phyloP scores from a whole-genome alignment of 2,329 filamentous ascomycete species.

The Clonostachys rosea region DNA sequence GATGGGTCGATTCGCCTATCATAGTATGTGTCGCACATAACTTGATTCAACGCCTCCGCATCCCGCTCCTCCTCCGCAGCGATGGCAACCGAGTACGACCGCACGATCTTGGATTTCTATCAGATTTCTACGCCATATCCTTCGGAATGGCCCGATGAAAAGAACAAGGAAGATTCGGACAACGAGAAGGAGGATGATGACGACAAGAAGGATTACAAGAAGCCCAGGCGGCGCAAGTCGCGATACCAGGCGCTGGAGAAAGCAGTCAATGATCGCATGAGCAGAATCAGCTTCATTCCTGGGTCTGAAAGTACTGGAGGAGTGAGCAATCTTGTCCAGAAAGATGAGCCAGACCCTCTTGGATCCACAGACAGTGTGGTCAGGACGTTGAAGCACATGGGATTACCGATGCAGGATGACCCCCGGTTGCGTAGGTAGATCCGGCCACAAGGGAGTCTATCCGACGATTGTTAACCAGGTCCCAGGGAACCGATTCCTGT shows the following conservation, averaged over 20 bases:
- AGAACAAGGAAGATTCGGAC: constrained; percentile 64
- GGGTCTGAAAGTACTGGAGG: constrained; percentile 66
- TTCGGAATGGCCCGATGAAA: constrained; percentile 79
- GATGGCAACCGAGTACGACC: constrained; percentile 66
- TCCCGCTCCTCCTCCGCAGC: background rate
- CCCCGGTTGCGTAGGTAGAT: constrained; percentile 61
- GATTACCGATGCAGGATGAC: constrained; percentile 82
- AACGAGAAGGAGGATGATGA: constrained; percentile 41
- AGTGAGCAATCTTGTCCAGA: constrained; percentile 74
- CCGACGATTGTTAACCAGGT: background rate
- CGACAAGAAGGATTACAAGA: constrained; percentile 24
- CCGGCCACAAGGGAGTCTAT: background rate
- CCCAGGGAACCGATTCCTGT: constrained; percentile 81
- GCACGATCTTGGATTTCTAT: constrained; percentile 83
- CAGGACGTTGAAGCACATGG: constrained; percentile 68
- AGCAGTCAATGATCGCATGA: constrained; percentile 64
- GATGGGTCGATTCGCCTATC: no score
- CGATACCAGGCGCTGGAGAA: constrained; percentile 82
- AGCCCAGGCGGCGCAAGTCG: constrained; percentile 61
- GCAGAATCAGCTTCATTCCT: constrained; percentile 47
- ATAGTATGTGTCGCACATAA: no score
- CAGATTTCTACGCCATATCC: constrained; percentile 76
- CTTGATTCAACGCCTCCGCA: no score
- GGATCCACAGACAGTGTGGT: constrained; percentile 88
- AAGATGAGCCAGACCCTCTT: constrained; percentile 88